Evolutionary conservation across 1,284 basidiomycete species (phyloP), one percentile per base, ranked within the genome.

Genomic region (Ceratobasidium sp.): DNA sequence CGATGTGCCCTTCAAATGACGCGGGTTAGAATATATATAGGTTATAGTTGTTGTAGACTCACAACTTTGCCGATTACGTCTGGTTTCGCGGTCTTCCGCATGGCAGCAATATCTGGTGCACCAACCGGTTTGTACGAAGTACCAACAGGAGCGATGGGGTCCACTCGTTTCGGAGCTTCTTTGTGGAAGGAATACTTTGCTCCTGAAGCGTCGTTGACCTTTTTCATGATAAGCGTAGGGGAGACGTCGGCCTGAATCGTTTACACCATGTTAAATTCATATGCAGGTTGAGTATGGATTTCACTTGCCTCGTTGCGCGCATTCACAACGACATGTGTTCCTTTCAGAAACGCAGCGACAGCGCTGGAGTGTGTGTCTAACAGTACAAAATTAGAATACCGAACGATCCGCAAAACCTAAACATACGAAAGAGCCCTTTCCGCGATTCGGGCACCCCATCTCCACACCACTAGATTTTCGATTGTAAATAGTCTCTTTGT

Each of bases 371-470:
- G 96, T 6, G 90, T 91, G 78, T 93, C 83, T 84, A 72, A 5
- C 9, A 10, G 10, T 23, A 16, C 2, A 61, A 41, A 2, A 30
- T 73, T 34, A 76, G 16, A 39, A 48, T 30, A 52, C 55, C 14
- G 55, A 14, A 36, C 32, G 9, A 1, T 65, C 10, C 26, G 32
- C 39, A 64, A 61, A 43, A 41, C 32, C 26, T 14, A 45, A 4
- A 79, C 83, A 69, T 73, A 84, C 86, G 90, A 83, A 98, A 98
- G 32, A 98, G 85, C 16, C 96, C 97, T 81, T 98, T 98, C 80
- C 92, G 91, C 39, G 85, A 86, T 80, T 92, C 95, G 18, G 96
- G 96, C 0, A 98, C 97, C 76, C 97, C 96, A 78, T 97, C 96
- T 64, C 97, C 96, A 78, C 94, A 96, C 95, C 93, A 95, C 62